Evolutionary conservation across 805 yeast genomes (phyloP).

Genomic region (Candida hispaniensis): DNA sequence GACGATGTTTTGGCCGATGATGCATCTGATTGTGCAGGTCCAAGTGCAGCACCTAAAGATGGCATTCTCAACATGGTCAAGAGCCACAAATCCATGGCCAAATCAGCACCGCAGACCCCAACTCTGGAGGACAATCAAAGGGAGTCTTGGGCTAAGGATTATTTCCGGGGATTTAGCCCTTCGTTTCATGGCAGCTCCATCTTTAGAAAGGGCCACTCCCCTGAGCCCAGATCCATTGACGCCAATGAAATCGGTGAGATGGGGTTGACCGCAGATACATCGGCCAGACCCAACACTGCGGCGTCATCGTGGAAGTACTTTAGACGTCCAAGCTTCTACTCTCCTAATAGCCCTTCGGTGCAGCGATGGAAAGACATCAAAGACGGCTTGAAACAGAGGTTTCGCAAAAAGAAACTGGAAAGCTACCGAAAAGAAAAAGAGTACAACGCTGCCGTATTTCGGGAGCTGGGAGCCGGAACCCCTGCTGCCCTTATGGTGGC

Average conservation of each 20-base stretch:
- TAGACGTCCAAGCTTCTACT: slow-evolving; percentile 3
- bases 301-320: slow-evolving; percentile 11
- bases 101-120: no score
- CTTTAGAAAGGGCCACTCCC: slow-evolving; percentile 1
- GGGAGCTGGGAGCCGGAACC: slow-evolving; percentile 33
- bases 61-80: slow-evolving; percentile 9
- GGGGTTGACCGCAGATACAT: no score
- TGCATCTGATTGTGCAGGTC: slow-evolving; percentile 5
- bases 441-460: slow-evolving; percentile 10
- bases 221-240: slow-evolving; percentile 4
- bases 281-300: no score
- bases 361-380: slow-evolving; percentile 14
- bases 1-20: no score
- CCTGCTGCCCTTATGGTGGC: slow-evolving; percentile 46
- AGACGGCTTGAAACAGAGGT: slow-evolving; percentile 9
- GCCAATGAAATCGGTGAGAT: slow-evolving; percentile 3
- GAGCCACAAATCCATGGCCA: no score
- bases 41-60: slow-evolving; percentile 3
- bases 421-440: slow-evolving; percentile 4
- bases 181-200: slow-evolving; percentile 4
- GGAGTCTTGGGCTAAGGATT: background rate
- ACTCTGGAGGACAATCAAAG: slow-evolving; percentile 1
- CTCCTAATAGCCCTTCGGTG: slow-evolving; percentile 5
- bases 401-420: slow-evolving; percentile 12
- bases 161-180: slow-evolving; percentile 3